Conservation (phyloP, 768 basidiomycete species). For the Mycena polygramma region DNA sequence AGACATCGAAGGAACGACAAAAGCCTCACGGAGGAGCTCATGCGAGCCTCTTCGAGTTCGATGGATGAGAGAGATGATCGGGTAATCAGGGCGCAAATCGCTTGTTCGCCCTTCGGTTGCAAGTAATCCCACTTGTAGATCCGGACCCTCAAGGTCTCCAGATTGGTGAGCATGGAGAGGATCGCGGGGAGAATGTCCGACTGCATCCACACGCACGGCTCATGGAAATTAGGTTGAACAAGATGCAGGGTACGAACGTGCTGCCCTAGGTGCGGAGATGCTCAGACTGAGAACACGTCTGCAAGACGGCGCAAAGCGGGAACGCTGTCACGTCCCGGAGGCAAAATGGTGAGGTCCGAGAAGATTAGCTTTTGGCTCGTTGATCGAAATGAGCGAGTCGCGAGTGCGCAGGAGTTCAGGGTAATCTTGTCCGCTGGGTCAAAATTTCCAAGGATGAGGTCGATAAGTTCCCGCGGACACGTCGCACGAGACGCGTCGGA, state of each 20-base stretch:
- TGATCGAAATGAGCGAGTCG: conserved; percentile 19
- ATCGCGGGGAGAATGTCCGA: conserved; percentile 17
- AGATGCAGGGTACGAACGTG: conserved; percentile 17
- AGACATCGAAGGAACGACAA: conserved; percentile 20
- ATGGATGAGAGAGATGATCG: conserved; percentile 19
- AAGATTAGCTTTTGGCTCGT: conserved; percentile 24
- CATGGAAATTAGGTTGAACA: conserved; percentile 12
- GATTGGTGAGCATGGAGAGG: conserved; percentile 9
- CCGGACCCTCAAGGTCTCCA: conserved; percentile 6
- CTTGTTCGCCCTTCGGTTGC: conserved; percentile 15
- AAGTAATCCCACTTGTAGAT: conserved; percentile 19
- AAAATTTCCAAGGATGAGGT: conserved; percentile 12
- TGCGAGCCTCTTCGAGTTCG: conserved; percentile 17
- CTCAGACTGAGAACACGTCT: conserved; percentile 18
- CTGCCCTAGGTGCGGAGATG: conserved; percentile 20
- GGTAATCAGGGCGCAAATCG: conserved; percentile 20
- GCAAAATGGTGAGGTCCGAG: conserved; percentile 25
- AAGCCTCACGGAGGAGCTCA: neutral
- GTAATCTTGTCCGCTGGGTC: conserved; percentile 12
- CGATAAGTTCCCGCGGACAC: conserved; percentile 19
- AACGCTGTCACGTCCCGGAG: conserved; percentile 15
- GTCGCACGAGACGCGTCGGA: conserved; percentile 7
- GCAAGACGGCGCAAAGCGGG: conserved; percentile 15
- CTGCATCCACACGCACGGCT: conserved; percentile 25
- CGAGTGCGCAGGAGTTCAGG: conserved; percentile 23